phyloP scores from a whole-genome alignment of 352 stramenopile genomes.

The Pythium volutum region DNA sequence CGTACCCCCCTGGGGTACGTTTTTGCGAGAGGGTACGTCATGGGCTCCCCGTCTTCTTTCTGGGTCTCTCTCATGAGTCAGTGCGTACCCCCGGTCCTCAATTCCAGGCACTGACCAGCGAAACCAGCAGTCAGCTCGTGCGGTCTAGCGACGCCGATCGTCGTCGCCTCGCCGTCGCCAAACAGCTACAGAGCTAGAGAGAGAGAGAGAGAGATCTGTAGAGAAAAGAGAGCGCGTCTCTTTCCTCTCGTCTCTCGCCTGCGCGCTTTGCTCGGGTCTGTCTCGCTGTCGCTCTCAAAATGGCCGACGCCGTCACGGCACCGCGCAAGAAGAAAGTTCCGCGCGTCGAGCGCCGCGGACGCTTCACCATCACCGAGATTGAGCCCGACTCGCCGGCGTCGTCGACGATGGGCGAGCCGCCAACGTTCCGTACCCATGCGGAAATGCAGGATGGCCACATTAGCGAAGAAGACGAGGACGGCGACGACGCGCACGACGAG shows the following conservation, averaged over 20 bases:
- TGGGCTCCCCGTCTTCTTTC: not conserved
- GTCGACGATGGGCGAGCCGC: not conserved
- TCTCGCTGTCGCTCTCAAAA: not conserved
- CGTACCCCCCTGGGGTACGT: constrained; percentile 8
- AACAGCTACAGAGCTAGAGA: not conserved
- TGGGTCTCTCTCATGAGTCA: constrained; percentile 2
- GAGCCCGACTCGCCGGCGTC: constrained; percentile 43
- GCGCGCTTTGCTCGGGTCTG: not conserved
- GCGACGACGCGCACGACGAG: not conserved
- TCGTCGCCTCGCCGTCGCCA: constrained; percentile 4
- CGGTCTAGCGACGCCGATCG: not conserved
- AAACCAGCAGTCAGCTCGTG: not conserved
- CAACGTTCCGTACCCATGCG: constrained; percentile 7
- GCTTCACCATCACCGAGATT: constrained; percentile 85
- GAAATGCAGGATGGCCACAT: constrained; percentile 7
- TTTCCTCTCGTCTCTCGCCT: not conserved
- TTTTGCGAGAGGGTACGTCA: not conserved
- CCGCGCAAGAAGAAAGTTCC: constrained; percentile 19
- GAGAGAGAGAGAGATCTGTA: not conserved
- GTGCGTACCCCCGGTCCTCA: constrained; percentile 8
- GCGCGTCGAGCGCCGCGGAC: constrained; percentile 69
- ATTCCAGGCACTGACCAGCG: not conserved
- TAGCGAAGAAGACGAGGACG: not conserved
- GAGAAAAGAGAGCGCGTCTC: not conserved
- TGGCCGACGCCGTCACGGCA: constrained; percentile 1